These are phyloP conservation scores for Vitis hybrid DNA, from an alignment of 177 flowering plant species.

Conservation along the genomic window DNA sequence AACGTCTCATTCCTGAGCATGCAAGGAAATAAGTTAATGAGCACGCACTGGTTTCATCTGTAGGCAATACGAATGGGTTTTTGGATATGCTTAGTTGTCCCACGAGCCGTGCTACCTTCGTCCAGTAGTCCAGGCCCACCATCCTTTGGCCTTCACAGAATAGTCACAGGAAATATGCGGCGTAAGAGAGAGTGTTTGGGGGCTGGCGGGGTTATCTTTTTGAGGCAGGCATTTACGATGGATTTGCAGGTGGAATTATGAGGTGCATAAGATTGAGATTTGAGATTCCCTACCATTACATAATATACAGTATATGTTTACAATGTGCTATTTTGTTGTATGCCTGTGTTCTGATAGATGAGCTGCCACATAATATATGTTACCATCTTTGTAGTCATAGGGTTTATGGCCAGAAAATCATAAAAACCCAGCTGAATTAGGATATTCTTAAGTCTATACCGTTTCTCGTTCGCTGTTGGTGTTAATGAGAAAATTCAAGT, in stretches of 20 bases:
- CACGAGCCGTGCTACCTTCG: constrained; percentile 2
- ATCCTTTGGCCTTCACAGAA: background rate
- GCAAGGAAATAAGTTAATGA: constrained; percentile 37
- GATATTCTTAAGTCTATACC: background rate
- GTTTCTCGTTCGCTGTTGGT: too few relatives aligned
- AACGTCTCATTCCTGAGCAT: constrained; percentile 75
- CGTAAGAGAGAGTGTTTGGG: background rate
- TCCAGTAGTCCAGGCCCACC: too few relatives aligned
- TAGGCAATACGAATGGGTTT: constrained; percentile 21
- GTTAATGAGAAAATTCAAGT: too few relatives aligned
- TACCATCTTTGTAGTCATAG: background rate
- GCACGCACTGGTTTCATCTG: constrained; percentile 6
- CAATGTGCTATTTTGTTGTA: constrained; percentile 3
- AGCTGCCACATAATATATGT: constrained; percentile 4
- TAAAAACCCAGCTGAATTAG: constrained; percentile 2
- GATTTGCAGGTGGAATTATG: background rate
- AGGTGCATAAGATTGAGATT: background rate
- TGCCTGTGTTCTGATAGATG: constrained; percentile 1
- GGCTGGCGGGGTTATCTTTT: background rate
- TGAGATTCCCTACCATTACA: background rate
- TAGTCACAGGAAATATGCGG: background rate
- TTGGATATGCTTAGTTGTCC: constrained; percentile 14
- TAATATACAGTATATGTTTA: background rate
- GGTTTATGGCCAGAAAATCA: background rate
- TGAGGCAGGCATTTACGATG: background rate